These are phyloP conservation scores for Madurella mycetomatis DNA, from an alignment of 2,329 filamentous ascomycete species.

Conservation along the genomic window DNA sequence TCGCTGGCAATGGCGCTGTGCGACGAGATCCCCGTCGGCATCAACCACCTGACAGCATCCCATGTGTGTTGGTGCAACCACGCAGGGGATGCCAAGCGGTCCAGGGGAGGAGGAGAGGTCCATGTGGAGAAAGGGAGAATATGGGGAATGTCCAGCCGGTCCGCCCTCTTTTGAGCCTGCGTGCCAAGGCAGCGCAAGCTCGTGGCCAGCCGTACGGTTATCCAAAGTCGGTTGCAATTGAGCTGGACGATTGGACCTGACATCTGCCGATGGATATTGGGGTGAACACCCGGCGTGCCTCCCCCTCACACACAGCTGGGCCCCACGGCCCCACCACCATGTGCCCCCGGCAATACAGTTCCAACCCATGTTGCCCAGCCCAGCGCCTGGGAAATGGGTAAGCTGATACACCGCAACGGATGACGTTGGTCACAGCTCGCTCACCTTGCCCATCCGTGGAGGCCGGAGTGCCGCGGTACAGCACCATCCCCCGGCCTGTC, in stretches of 20 bases:
- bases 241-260: conserved; percentile 23
- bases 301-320: conserved; percentile 14
- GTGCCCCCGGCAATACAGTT: conserved; percentile 21
- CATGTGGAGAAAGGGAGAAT: conserved; percentile 1
- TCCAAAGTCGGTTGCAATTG: conserved; percentile 1
- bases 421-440: conserved; percentile 2
- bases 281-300: conserved; percentile 11
- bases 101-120: background rate
- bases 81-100: background rate
- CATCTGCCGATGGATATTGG: conserved; percentile 27
- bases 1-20: background rate
- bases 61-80: background rate
- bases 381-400: background rate
- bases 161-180: background rate
- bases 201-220: conserved; percentile 1
- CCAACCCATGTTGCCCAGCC: conserved; percentile 2
- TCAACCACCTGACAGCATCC: conserved; percentile 1
- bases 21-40: background rate
- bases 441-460: background rate
- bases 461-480: too few species aligned
- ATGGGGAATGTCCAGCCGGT: background rate
- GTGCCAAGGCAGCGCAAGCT: conserved; percentile 4
- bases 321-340: conserved; percentile 19
- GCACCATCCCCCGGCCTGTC: background rate
- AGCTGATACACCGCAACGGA: background rate